These are phyloP conservation scores for Chaetoceros tenuissimus DNA, from an alignment of 108 stramenopile species.

Conservation along the genomic window DNA sequence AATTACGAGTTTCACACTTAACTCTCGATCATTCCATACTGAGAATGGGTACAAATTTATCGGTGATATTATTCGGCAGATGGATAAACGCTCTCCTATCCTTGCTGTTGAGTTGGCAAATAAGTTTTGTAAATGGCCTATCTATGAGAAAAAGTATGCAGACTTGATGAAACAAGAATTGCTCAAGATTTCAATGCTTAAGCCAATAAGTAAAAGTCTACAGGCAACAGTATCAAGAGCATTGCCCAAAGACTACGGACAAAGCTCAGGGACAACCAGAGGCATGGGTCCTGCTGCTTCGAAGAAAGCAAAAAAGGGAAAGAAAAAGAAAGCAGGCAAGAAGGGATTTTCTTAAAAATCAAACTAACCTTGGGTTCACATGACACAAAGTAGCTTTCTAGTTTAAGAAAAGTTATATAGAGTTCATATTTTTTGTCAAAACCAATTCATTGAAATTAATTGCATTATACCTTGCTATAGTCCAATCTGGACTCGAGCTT, in stretches of 20 bases:
- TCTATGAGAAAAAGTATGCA: background rate
- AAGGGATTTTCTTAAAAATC: too few relatives aligned
- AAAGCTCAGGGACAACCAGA: too few relatives aligned
- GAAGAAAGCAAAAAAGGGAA: too few relatives aligned
- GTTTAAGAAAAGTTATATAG: too few relatives aligned
- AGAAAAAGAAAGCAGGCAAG: too few relatives aligned
- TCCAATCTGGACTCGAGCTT: constrained; percentile 98
- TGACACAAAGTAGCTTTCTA: too few relatives aligned
- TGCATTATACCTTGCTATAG: constrained; percentile 96
- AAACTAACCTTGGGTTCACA: too few relatives aligned
- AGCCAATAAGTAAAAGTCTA: constrained; percentile 44
- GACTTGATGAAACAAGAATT: background rate
- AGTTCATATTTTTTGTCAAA: too few relatives aligned
- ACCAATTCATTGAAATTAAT: too few relatives aligned
- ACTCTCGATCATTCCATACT: constrained; percentile 57
- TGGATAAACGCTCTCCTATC: constrained; percentile 28
- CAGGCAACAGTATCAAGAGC: constrained; percentile 78
- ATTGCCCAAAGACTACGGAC: constrained; percentile 58
- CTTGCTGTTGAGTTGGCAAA: background rate
- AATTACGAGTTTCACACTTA: constrained; percentile 48
- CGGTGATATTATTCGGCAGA: constrained; percentile 28
- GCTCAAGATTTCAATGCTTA: too few relatives aligned
- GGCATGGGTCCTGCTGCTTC: too few relatives aligned
- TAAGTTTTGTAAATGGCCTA: too few relatives aligned
- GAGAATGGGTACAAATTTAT: constrained; percentile 72